These are phyloP conservation scores for Lanmaoa pseudosensibilis DNA, from an alignment of 768 basidiomycete genomes.

Conservation along the genomic window DNA sequence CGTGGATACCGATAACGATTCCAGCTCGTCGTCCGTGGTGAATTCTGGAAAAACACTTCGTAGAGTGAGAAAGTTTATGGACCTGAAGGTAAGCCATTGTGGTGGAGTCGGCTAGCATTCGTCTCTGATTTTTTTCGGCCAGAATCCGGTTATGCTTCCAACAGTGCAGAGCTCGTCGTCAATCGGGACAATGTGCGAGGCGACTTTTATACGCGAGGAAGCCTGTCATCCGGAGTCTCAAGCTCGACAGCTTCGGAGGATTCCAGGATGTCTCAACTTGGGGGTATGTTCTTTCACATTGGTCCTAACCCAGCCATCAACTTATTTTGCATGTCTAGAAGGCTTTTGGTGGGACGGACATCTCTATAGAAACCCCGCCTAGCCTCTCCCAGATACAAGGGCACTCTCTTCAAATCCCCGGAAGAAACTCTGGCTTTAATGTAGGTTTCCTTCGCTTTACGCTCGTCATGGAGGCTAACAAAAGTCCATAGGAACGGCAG, in stretches of 20 bases:
- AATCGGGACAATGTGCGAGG: background rate
- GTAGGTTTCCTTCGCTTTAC: background rate
- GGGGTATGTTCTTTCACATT: background rate
- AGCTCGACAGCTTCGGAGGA: conserved; percentile 4
- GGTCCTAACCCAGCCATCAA: too few species aligned
- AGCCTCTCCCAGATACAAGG: background rate
- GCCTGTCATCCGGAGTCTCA: background rate
- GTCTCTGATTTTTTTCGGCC: background rate
- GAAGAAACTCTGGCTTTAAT: background rate
- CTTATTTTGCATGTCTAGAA: background rate
- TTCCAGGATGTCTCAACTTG: conserved; percentile 2
- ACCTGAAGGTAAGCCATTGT: background rate
- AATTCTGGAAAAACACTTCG: background rate
- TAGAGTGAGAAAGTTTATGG: background rate
- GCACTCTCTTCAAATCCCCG: background rate
- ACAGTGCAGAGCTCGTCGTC: background rate
- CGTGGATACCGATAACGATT: background rate
- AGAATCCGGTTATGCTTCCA: background rate
- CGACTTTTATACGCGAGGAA: background rate
- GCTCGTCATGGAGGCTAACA: background rate
- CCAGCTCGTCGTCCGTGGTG: background rate
- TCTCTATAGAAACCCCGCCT: background rate
- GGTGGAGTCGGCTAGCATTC: too few species aligned
- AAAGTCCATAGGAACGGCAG: background rate
- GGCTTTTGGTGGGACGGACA: background rate